Percentiles rank a stretch among this genome's conserved stretches.
These are phyloP conservation scores for Alternaria sp. DNA, from an alignment of 2,329 filamentous ascomycete genomes.

Conservation along the genomic window DNA sequence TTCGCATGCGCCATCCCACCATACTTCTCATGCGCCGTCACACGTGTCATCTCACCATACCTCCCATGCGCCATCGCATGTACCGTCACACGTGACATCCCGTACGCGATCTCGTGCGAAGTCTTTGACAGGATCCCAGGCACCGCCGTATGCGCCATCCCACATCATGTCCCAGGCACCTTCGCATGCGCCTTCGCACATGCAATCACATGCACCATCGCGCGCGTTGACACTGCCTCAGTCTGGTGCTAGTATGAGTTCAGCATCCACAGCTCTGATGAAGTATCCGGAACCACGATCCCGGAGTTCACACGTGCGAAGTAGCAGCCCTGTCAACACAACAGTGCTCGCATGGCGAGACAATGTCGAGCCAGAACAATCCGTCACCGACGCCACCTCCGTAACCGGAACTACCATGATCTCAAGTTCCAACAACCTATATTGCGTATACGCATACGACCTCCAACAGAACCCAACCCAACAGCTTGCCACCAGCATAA, in stretches of 20 bases:
- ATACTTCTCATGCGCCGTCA: not conserved
- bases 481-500: slow-evolving; percentile 34
- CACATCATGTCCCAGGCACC: not conserved
- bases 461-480: slow-evolving; percentile 39
- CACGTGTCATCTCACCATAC: slow-evolving; percentile 3
- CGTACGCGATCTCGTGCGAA: not conserved
- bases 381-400: slow-evolving; percentile 32
- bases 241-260: slow-evolving; percentile 10
- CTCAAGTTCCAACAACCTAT: slow-evolving; percentile 26
- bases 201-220: slow-evolving; percentile 16
- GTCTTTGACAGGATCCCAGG: not conserved
- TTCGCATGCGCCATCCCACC: slow-evolving; percentile 6
- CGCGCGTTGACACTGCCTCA: slow-evolving; percentile 24
- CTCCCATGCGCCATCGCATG: not conserved
- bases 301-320: slow-evolving; percentile 9
- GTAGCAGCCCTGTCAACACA: slow-evolving; percentile 32
- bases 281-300: slow-evolving; percentile 24
- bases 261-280: slow-evolving; percentile 34
- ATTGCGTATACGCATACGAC: slow-evolving; percentile 42
- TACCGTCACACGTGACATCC: not conserved
- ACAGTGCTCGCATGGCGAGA: slow-evolving; percentile 29
- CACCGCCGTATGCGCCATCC: not conserved
- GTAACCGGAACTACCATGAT: slow-evolving; percentile 27
- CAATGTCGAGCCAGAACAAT: slow-evolving; percentile 24
- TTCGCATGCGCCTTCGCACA: not conserved